Percentiles rank a stretch among this genome's conserved stretches.
These are phyloP conservation scores for Lepiota subincarnata DNA, from an alignment of 768 basidiomycete species.

Conservation along the genomic window DNA sequence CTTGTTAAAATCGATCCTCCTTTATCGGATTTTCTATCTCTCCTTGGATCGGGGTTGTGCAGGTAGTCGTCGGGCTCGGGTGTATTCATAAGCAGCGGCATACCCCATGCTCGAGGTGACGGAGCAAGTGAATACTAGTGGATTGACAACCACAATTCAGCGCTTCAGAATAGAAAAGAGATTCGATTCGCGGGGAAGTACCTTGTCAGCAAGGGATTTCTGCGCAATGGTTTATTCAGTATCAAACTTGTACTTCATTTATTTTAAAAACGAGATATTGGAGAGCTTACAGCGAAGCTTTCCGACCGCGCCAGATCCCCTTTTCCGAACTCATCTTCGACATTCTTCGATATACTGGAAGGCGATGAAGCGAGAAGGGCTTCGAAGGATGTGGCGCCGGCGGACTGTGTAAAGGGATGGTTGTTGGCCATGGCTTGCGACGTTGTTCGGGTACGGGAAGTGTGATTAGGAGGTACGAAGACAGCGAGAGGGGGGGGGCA, in stretches of 20 bases:
- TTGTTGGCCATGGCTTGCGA: conserved; percentile 3
- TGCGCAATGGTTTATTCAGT: neutral
- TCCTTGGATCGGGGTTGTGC: conserved; percentile 57
- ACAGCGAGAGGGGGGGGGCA: neutral
- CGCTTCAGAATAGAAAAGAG: too few species aligned
- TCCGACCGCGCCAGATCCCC: neutral
- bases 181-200: neutral
- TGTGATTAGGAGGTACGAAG: neutral
- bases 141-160: neutral
- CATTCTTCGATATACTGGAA: neutral
- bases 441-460: neutral
- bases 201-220: conserved; percentile 9
- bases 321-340: neutral
- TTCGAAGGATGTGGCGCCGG: conserved; percentile 8
- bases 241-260: too few species aligned
- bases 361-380: conserved; percentile 1
- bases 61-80: conserved; percentile 62
- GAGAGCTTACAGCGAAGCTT: neutral
- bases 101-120: conserved; percentile 48
- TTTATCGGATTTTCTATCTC: conserved; percentile 49
- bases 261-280: neutral
- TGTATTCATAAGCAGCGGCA: conserved; percentile 34
- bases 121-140: conserved; percentile 35
- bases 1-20: conserved; percentile 57
- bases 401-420: neutral